A percentile compares a stretch with the other conserved stretches of the same genome.
These are phyloP conservation scores for Colletotrichum incanum DNA, from an alignment of 2,329 filamentous ascomycete species.

Conservation along the genomic window DNA sequence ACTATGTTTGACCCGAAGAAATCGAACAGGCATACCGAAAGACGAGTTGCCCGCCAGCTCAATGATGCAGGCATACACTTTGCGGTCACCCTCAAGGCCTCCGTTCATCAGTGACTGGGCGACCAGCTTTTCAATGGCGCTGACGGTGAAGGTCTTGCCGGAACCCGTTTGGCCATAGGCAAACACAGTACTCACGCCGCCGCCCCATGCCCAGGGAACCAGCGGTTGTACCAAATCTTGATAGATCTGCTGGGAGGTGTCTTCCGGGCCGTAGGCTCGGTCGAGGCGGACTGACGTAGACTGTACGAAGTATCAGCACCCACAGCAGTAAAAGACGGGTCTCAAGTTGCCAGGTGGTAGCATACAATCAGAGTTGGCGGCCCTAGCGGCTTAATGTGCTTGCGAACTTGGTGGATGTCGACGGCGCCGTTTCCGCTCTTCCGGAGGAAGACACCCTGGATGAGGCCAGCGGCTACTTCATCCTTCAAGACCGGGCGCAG, in stretches of 20 bases:
- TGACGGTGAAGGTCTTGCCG: slow-evolving; percentile 64
- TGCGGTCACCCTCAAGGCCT: slow-evolving; percentile 47
- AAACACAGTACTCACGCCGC: slow-evolving; percentile 65
- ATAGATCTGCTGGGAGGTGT: slow-evolving; percentile 59
- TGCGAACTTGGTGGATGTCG: slow-evolving; percentile 57
- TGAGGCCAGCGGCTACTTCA: slow-evolving; percentile 51
- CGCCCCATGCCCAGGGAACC: slow-evolving; percentile 62
- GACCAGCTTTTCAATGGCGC: slow-evolving; percentile 58
- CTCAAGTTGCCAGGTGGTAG: background rate
- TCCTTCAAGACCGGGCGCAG: slow-evolving; percentile 56
- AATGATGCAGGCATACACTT: slow-evolving; percentile 56
- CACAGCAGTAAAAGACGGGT: background rate
- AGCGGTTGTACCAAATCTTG: slow-evolving; percentile 57
- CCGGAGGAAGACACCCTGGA: slow-evolving; percentile 49
- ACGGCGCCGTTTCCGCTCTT: slow-evolving; percentile 45
- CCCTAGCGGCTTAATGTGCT: slow-evolving; percentile 49
- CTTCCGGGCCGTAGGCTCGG: slow-evolving; percentile 53
- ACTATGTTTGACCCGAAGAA: no score
- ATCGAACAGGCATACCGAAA: slow-evolving; percentile 44
- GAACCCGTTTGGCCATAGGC: slow-evolving; percentile 66
- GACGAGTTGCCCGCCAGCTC: slow-evolving; percentile 57
- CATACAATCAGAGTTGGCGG: slow-evolving; percentile 52
- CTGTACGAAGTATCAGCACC: slow-evolving; percentile 41
- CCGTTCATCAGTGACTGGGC: slow-evolving; percentile 53
- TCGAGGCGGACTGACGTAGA: slow-evolving; percentile 56